phyloP scores from a whole-genome alignment of 805 yeast genomes.

The Ogataea paradorogensis region DNA sequence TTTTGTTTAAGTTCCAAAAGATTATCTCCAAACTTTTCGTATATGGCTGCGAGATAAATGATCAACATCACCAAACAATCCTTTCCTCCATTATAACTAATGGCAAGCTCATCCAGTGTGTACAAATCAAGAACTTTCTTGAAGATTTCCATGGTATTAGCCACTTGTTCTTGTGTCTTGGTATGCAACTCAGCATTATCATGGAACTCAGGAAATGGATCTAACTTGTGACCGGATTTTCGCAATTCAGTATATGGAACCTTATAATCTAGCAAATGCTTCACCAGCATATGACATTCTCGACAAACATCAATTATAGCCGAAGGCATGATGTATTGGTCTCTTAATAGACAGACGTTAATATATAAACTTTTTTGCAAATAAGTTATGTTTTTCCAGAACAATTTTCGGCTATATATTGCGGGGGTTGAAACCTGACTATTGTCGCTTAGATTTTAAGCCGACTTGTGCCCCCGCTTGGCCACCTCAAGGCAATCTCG shows the following conservation, averaged over 20 bases:
- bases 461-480: constrained; percentile 59
- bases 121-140: constrained; percentile 21
- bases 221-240: constrained; percentile 6
- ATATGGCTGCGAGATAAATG: constrained; percentile 58
- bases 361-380: constrained; percentile 1
- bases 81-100: constrained; percentile 95
- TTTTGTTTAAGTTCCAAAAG: constrained; percentile 23
- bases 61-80: constrained; percentile 90
- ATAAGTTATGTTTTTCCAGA: constrained; percentile 8
- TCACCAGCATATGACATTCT: constrained; percentile 19
- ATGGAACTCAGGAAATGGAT: constrained; percentile 20
- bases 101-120: constrained; percentile 52
- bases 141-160: constrained; percentile 20
- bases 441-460: neutral
- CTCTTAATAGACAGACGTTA: neutral
- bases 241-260: constrained; percentile 12
- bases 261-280: constrained; percentile 13
- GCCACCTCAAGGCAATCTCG: constrained; percentile 68
- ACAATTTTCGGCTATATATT: constrained; percentile 4
- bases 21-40: constrained; percentile 20
- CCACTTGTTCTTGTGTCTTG: constrained; percentile 27
- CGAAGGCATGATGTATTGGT: constrained; percentile 6
- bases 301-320: constrained; percentile 23
- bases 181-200: constrained; percentile 12
- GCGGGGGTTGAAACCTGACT: constrained; percentile 1